Evolutionary conservation across 306 rosid genomes (phyloP).

Genomic region (Pterocarpus santalinus): DNA sequence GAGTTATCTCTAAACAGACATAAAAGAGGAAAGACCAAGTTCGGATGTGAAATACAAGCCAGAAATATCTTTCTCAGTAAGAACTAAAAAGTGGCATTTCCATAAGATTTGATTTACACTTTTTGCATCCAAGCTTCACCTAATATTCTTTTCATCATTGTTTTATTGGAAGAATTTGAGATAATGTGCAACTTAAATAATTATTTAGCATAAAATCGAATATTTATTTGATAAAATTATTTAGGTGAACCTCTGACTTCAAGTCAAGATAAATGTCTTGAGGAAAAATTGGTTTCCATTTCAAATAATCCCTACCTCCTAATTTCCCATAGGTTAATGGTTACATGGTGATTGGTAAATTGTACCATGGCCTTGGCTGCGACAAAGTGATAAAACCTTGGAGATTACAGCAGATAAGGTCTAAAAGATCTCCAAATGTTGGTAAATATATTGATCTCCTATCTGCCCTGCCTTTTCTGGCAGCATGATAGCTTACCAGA

Average conservation of each 20-base stretch:
- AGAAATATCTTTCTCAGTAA: too few species aligned
- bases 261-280: neutral
- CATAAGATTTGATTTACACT: too few species aligned
- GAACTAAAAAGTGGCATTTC: too few species aligned
- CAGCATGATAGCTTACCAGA: constrained; percentile 18
- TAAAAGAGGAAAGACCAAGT: too few species aligned
- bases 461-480: constrained; percentile 1
- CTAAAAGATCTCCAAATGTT: neutral
- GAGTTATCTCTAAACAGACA: too few species aligned
- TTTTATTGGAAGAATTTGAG: too few species aligned
- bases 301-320: neutral
- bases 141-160: too few species aligned
- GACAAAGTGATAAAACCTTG: constrained; percentile 6
- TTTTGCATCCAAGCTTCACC: too few species aligned
- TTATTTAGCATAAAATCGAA: neutral
- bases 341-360: constrained; percentile 4
- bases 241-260: neutral
- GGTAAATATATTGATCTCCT: constrained; percentile 1
- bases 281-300: neutral
- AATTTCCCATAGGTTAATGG: neutral
- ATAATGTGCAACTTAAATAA: neutral
- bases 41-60: too few species aligned
- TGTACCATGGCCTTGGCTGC: neutral
- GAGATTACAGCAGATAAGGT: neutral
- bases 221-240: neutral